Evolutionary conservation across 106 monocot species (phyloP).

Genomic region (Allium cepa): DNA sequence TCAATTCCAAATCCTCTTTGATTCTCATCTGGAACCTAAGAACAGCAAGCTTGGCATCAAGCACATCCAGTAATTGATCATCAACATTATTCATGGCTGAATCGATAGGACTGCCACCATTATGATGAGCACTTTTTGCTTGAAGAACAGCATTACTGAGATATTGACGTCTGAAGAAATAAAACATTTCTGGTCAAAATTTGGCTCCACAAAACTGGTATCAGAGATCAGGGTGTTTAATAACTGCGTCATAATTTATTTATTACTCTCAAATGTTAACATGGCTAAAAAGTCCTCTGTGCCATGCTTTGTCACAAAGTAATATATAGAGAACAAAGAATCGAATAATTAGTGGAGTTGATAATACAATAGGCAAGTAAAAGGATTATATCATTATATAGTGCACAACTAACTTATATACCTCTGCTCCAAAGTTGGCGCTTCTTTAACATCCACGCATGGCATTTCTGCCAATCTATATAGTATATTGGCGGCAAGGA

Average conservation of each 20-base stretch:
- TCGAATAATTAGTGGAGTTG: too few species aligned
- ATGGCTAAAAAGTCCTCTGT: too few species aligned
- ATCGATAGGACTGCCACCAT: constrained; percentile 11
- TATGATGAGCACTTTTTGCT: constrained; percentile 68
- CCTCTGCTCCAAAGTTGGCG: constrained; percentile 81
- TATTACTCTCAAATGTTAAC: neutral
- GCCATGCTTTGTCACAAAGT: too few species aligned
- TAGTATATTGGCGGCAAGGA: constrained; percentile 74
- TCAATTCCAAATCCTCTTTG: constrained; percentile 60
- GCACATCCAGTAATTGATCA: constrained; percentile 75
- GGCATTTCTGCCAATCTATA: constrained; percentile 84
- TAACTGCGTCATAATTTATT: too few species aligned
- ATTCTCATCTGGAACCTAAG: constrained; percentile 90
- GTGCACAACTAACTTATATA: constrained; percentile 2
- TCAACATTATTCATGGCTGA: constrained; percentile 36
- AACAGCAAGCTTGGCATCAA: constrained; percentile 91
- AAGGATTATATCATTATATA: too few species aligned
- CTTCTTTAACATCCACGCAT: constrained; percentile 36
- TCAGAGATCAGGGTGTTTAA: too few species aligned
- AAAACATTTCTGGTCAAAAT: neutral
- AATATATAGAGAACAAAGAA: too few species aligned
- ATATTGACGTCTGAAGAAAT: constrained; percentile 61
- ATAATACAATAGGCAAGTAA: too few species aligned
- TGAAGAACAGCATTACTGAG: constrained; percentile 92
- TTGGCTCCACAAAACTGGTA: too few species aligned